Conservation (phyloP, 1,284 basidiomycete genomes). For the Cutaneotrichosporon mucoides region DNA sequence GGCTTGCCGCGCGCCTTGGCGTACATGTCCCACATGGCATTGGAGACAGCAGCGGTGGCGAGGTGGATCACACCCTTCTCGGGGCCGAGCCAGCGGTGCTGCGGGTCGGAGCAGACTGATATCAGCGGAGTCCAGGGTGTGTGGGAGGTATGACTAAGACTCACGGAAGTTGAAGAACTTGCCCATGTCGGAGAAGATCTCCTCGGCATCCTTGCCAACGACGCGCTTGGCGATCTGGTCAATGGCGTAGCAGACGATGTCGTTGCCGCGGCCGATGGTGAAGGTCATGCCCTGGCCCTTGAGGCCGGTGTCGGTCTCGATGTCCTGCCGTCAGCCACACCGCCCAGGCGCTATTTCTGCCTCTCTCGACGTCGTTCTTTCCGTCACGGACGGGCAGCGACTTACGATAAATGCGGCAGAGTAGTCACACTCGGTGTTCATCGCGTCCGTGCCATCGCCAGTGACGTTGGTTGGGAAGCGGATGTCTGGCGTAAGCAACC, state of each 20-base stretch:
- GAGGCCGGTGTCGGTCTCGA: constrained; percentile 64
- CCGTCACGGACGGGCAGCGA: no score
- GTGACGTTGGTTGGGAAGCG: constrained; percentile 73
- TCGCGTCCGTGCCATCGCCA: constrained; percentile 85
- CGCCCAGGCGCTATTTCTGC: no score
- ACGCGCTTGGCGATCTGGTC: constrained; percentile 70
- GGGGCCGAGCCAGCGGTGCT: constrained; percentile 72
- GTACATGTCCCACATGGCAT: constrained; percentile 54
- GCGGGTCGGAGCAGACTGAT: constrained; percentile 71
- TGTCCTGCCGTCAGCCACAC: not conserved
- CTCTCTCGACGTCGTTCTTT: no score
- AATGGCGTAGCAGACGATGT: constrained; percentile 83
- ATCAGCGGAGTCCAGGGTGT: not conserved
- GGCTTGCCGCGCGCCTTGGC: constrained; percentile 55
- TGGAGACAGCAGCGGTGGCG: constrained; percentile 55
- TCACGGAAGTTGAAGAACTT: constrained; percentile 48
- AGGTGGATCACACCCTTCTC: constrained; percentile 56
- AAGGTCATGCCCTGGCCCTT: constrained; percentile 92
- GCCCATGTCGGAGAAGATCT: constrained; percentile 84
- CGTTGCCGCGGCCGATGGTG: constrained; percentile 93
- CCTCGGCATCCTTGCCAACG: constrained; percentile 76
- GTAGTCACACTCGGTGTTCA: constrained; percentile 93
- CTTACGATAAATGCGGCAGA: constrained; percentile 78
- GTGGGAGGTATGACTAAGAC: constrained; percentile 4
- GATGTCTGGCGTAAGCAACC: constrained; percentile 56